These are phyloP conservation scores for Ustilago trichophora DNA, from an alignment of 1,284 basidiomycete species.

Conservation along the genomic window DNA sequence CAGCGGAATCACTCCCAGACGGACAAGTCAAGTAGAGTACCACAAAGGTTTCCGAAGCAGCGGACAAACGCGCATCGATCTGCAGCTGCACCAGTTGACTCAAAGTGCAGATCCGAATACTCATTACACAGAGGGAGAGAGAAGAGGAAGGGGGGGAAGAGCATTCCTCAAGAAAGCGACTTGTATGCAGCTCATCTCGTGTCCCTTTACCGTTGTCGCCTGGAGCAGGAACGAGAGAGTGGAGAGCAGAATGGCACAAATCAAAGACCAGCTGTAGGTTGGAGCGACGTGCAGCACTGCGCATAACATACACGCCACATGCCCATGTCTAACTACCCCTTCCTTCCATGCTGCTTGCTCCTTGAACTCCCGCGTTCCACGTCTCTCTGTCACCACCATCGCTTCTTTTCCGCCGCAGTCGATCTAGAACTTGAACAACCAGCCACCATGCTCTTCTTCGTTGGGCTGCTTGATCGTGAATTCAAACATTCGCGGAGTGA, in stretches of 20 bases:
- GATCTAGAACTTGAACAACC: no score
- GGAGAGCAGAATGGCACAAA: neutral
- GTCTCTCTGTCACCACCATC: neutral
- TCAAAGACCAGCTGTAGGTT: no score
- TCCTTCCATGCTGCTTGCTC: no score
- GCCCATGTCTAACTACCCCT: no score
- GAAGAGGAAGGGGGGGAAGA: neutral
- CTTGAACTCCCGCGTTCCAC: neutral
- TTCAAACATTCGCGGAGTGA: no score
- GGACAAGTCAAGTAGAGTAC: no score
- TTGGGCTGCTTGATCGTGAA: no score
- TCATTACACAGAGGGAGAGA: no score
- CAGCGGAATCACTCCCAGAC: neutral
- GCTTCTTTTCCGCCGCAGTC: neutral
- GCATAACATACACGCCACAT: conserved; percentile 9
- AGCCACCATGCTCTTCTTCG: no score
- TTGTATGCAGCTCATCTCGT: neutral
- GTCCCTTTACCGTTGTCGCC: neutral
- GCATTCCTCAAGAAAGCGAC: conserved; percentile 7
- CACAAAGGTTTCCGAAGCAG: neutral
- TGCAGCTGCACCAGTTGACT: neutral
- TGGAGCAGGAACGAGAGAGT: neutral
- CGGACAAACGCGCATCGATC: neutral
- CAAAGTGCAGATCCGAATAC: neutral
- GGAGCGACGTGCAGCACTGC: neutral